Evolutionary conservation across 2,329 filamentous ascomycete species (phyloP).

Genomic region (Teratosphaeria gauchensis): DNA sequence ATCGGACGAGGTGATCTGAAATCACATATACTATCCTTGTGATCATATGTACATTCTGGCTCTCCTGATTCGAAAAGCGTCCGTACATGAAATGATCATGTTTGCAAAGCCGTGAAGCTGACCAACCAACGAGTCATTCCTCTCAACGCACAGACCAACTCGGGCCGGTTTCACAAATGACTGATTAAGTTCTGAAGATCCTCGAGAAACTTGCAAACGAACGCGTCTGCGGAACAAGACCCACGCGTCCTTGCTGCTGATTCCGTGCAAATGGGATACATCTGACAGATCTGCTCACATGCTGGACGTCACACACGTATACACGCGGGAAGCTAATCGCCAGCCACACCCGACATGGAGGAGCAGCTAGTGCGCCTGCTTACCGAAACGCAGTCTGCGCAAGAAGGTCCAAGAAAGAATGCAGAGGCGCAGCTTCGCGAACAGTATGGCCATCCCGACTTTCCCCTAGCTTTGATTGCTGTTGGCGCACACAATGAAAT

Average conservation of each 20-base stretch:
- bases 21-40: not conserved
- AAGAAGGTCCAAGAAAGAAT: constrained; percentile 67
- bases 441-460: constrained; percentile 58
- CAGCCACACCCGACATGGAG: constrained; percentile 53
- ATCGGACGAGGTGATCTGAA: not conserved
- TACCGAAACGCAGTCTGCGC: constrained; percentile 70
- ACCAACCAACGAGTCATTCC: not conserved
- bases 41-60: not conserved
- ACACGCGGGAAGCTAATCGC: not conserved
- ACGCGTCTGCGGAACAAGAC: not conserved
- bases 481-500: constrained; percentile 70
- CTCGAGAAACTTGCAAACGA: not conserved
- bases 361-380: constrained; percentile 84
- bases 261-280: not conserved
- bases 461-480: constrained; percentile 68
- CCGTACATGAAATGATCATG: too few species aligned
- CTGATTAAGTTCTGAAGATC: not conserved
- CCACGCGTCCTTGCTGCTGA: not conserved
- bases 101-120: not conserved
- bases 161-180: not conserved
- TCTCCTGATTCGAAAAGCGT: too few species aligned
- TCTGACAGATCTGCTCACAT: not conserved
- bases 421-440: constrained; percentile 75
- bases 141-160: not conserved
- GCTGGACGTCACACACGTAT: not conserved